phyloP scores from a whole-genome alignment of 1,284 basidiomycete genomes.

The Volvariella surrecta region DNA sequence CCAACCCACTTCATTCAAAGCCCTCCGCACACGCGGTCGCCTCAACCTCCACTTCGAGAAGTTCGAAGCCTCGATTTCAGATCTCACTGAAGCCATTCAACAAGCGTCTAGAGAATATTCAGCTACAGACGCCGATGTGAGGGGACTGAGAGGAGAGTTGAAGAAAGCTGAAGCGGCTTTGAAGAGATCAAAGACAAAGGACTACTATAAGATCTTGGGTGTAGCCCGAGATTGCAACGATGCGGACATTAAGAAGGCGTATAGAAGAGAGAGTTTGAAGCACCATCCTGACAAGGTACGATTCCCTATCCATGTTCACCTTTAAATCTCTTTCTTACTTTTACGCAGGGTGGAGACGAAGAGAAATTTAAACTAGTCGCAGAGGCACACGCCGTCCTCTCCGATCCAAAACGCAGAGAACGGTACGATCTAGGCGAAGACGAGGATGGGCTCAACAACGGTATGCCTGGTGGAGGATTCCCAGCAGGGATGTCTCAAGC shows the following conservation, averaged over 20 bases:
- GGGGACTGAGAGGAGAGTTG: conserved; percentile 56
- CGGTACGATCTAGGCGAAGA: conserved; percentile 75
- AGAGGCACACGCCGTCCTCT: conserved; percentile 71
- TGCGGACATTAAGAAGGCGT: conserved; percentile 73
- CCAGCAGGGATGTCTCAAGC: conserved; percentile 27
- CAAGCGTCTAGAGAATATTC: conserved; percentile 52
- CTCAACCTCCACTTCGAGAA: conserved; percentile 69
- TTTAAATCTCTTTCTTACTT: not conserved
- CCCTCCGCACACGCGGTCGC: conserved; percentile 77
- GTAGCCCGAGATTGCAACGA: conserved; percentile 53
- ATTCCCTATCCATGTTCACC: conserved; percentile 4
- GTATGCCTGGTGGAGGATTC: conserved; percentile 11
- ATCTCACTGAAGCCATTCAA: conserved; percentile 75
- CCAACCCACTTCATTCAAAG: conserved; percentile 70
- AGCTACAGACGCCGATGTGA: conserved; percentile 46
- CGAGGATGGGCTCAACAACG: conserved; percentile 52
- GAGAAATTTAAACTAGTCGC: conserved; percentile 82
- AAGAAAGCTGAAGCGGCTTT: conserved; percentile 71
- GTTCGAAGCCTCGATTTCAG: conserved; percentile 64
- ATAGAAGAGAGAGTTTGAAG: conserved; percentile 67
- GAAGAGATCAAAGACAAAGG: conserved; percentile 80
- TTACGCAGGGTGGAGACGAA: conserved; percentile 61
- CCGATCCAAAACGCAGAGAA: conserved; percentile 57
- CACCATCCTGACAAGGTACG: conserved; percentile 81
- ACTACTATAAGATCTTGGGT: conserved; percentile 75